phyloP scores from a whole-genome alignment of 2,329 filamentous ascomycete species.

The Bertia moriformis region DNA sequence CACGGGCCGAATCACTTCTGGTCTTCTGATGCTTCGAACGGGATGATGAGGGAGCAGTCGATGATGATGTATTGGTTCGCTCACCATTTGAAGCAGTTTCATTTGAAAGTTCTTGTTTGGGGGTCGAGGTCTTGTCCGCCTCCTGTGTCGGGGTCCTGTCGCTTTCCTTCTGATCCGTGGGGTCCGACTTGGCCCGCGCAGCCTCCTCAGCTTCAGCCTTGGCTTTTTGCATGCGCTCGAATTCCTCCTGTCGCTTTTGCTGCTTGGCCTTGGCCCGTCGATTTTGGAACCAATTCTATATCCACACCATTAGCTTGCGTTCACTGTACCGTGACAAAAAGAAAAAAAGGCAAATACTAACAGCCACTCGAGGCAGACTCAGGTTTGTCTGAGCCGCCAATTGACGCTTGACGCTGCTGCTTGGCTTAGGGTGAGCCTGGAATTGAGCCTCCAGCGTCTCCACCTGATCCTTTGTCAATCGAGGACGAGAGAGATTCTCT shows the following conservation, averaged over 20 bases:
- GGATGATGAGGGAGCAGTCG: conserved; percentile 6
- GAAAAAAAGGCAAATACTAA: conserved; percentile 13
- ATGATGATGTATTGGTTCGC: too few species aligned
- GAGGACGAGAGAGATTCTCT: conserved; percentile 28
- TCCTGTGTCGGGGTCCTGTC: neutral
- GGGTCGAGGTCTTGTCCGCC: conserved; percentile 4
- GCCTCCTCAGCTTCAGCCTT: conserved; percentile 6
- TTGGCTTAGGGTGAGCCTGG: conserved; percentile 30
- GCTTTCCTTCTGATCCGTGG: neutral
- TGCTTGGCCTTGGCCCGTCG: conserved; percentile 33
- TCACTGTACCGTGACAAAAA: conserved; percentile 2
- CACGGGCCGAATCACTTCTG: conserved; percentile 18
- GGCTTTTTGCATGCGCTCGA: conserved; percentile 23
- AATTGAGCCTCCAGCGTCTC: conserved; percentile 31
- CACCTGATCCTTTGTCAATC: conserved; percentile 33
- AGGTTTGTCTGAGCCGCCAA: conserved; percentile 30
- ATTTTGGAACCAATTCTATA: conserved; percentile 35
- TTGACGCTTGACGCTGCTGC: conserved; percentile 29
- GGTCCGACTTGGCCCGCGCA: conserved; percentile 14
- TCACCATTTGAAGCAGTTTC: too few species aligned
- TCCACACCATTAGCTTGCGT: conserved; percentile 7
- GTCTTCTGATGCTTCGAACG: conserved; percentile 18
- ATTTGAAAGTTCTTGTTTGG: conserved; percentile 10
- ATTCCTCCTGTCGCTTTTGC: conserved; percentile 30
- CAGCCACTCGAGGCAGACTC: conserved; percentile 29